Base-by-base conservation (phyloP, 768 basidiomycete species). In the Jaapia argillacea region DNA sequence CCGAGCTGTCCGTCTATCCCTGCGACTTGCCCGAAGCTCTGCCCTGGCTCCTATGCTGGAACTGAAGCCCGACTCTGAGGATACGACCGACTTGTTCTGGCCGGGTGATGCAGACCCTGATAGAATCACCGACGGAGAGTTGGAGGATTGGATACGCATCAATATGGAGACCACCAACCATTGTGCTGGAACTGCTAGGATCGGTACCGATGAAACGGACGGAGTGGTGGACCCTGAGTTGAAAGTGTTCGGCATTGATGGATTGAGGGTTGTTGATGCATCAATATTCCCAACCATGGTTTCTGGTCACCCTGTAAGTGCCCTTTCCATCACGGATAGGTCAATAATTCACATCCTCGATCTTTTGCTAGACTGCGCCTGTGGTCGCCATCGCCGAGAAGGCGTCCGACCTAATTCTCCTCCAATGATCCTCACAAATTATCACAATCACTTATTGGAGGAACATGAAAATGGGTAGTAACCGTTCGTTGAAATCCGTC, bases 301-400 rank as follows among this genome's bases (percentile, higher is more conserved):
- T 18, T 28, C 35, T 5, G 43, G 47, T 7, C 47, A 48, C 21
- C 46, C 46, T 51, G 70, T 70, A 37, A 46, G 66, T n/a, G n/a
- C n/a, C n/a, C n/a, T 21, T 22, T 22, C 20, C 20, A 7, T 38
- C 22, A 10, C 10, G 7, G 7, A 13, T 16, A n/a, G n/a, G 5
- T 31, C 24, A 25, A n/a, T n/a, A n/a, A n/a, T n/a, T 16, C 4
- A n/a, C 16, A 35, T 18, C 20, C n/a, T n/a, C n/a, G n/a, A n/a
- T n/a, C n/a, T n/a, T n/a, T 36, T n/a, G 2, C 24, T 31, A 61
- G 59, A 54, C 58, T 2, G 56, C 47, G 3, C 51, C 58, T 12
- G 37, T 40, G 12, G 51, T 58, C 26, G 59, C 58, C 1, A 42
- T 61, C 1, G 61, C 54, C 10, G 61, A 63, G 45, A 56, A 58